Percentiles rank a stretch among this genome's conserved stretches.
Conservation (phyloP, 768 basidiomycete species). For the Amanita pseudoporphyria region DNA sequence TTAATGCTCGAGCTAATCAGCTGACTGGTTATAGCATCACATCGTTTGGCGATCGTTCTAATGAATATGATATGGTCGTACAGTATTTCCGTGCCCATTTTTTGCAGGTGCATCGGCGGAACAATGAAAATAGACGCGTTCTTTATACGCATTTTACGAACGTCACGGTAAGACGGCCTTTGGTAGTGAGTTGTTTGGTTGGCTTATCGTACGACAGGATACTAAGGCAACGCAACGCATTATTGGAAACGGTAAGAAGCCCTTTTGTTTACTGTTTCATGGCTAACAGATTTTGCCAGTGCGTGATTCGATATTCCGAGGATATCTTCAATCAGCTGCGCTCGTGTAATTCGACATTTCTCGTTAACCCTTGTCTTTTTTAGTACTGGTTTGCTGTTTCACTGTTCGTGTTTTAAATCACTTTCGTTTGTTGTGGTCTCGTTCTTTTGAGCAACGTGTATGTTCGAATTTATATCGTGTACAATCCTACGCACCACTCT, state of each 20-base stretch:
- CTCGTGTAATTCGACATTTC: constrained; percentile 33
- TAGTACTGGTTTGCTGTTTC: not conserved
- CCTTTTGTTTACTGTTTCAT: not conserved
- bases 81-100: constrained; percentile 87
- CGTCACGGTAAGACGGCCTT: constrained; percentile 47
- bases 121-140: constrained; percentile 73
- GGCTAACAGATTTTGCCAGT: constrained; percentile 27
- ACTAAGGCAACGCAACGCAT: constrained; percentile 78
- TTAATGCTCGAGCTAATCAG: not conserved
- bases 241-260: constrained; percentile 58
- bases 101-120: constrained; percentile 69
- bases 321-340: constrained; percentile 63
- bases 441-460: no score
- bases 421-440: not conserved
- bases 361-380: not conserved
- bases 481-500: no score
- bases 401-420: not conserved
- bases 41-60: constrained; percentile 71
- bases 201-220: constrained; percentile 35
- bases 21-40: constrained; percentile 45
- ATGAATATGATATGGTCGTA: constrained; percentile 73
- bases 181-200: not conserved
- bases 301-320: constrained; percentile 68
- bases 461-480: no score
- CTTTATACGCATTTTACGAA: constrained; percentile 77